phyloP scores from a whole-genome alignment of 352 stramenopile genomes.

The Pythium chondricola region DNA sequence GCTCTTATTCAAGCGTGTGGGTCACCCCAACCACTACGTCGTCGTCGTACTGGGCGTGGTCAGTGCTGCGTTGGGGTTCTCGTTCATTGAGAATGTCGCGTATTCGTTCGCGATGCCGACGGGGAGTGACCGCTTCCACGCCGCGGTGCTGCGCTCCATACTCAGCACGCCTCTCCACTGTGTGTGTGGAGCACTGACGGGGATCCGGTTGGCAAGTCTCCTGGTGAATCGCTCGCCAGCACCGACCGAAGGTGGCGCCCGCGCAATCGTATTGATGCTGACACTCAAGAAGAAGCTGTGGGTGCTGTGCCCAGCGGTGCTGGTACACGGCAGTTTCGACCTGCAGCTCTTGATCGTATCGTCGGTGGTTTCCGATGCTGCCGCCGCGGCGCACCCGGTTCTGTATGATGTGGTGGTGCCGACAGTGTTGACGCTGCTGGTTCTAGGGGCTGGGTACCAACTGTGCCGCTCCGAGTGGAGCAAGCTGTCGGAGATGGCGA shows the following conservation, averaged over 20 bases:
- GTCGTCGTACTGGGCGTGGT: slow-evolving; percentile 55
- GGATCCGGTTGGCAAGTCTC: slow-evolving; percentile 47
- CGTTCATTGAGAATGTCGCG: slow-evolving; percentile 49
- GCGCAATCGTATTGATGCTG: not conserved
- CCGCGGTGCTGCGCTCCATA: slow-evolving; percentile 32
- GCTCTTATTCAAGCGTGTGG: slow-evolving; percentile 34
- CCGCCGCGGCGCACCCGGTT: slow-evolving; percentile 23
- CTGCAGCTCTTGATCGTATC: slow-evolving; percentile 49
- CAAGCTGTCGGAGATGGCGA: not conserved
- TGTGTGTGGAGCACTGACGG: slow-evolving; percentile 59
- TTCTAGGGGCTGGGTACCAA: slow-evolving; percentile 17
- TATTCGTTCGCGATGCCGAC: slow-evolving; percentile 34
- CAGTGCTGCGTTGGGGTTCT: slow-evolving; percentile 49
- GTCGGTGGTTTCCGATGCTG: slow-evolving; percentile 29
- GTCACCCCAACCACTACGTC: slow-evolving; percentile 43
- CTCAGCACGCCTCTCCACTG: slow-evolving; percentile 51
- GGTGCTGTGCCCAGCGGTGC: slow-evolving; percentile 36
- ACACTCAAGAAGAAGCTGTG: slow-evolving; percentile 18
- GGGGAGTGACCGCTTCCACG: slow-evolving; percentile 27
- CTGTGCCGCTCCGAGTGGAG: slow-evolving; percentile 4
- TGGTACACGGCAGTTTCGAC: slow-evolving; percentile 59
- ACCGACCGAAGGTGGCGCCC: slow-evolving; percentile 13
- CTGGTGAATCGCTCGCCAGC: slow-evolving; percentile 11
- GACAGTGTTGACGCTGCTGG: slow-evolving; percentile 13
- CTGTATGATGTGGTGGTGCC: slow-evolving; percentile 36